Base-by-base conservation (phyloP, 306 rosid species). In the Crataegus laevigata region DNA sequence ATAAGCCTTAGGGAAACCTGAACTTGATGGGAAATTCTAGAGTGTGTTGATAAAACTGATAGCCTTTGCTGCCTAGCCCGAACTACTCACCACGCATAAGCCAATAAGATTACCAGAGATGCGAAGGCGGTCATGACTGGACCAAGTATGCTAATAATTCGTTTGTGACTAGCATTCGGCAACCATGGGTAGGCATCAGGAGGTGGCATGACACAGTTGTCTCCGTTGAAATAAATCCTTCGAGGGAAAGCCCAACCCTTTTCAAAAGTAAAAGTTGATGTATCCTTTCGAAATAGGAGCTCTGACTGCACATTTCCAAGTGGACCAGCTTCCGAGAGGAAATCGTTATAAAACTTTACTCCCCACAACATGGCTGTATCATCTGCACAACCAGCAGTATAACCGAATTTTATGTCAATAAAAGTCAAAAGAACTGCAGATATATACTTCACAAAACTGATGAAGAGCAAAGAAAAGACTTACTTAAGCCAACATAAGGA, bases 161-260 rank as follows among this genome's bases (percentile, higher is more conserved):
- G 81, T 63, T 81, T 82, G 26, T 88, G 77, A 80, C 91, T 77
- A 25, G 92, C 75, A 77, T 92, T 94, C 57, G 99, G 99, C 70
- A 87, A 77, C 96, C 97, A 94, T 26, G 99, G 99, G 75, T 94
- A 94, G 68, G 96, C 84, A 82, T 94, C 99, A 38, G 99, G 99
- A 69, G 99, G 96, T 73, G 99, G 99, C 91, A 88, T 85, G 67
- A 88, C 91, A 81, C 91, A 88, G 69, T 88, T 88, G 78, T 88
- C 91, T 22, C 97, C 96, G 15, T 94, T 94, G 82, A 94, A 94
- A 76, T 94, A 94, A 77, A 94, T 82, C 52, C 99, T 94, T 78
- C 99, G 84, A 8, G 99, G 97, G 81, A 94, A 94, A 62, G 97
- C 99, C 97, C 99, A 94, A 63, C 99, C 99, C 75, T 94, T 94